Conservation (phyloP, 768 basidiomycete species). For the Filobasidium wieringae region DNA sequence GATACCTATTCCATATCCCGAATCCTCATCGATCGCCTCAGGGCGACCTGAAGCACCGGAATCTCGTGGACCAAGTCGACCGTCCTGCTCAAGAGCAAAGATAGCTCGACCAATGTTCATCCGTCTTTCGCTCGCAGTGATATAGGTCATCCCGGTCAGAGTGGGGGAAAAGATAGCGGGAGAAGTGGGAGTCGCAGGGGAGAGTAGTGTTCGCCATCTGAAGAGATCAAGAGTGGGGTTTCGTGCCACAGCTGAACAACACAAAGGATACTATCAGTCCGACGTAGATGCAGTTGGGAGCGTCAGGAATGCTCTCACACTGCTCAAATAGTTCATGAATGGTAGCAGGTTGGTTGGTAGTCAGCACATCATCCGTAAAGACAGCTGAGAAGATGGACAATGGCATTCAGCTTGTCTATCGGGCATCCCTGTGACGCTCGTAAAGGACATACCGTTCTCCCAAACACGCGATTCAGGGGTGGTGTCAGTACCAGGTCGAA, state of each 20-base stretch:
- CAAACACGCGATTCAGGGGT: too few species aligned
- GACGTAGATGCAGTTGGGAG: background rate
- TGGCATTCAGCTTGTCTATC: too few species aligned
- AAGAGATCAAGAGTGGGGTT: slow-evolving; percentile 28
- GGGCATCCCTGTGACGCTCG: too few species aligned
- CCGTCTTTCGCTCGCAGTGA: slow-evolving; percentile 20
- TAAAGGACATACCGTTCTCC: too few species aligned
- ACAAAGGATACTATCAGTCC: background rate
- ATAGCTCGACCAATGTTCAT: slow-evolving; percentile 29
- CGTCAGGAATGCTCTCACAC: slow-evolving; percentile 15
- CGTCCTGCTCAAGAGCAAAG: slow-evolving; percentile 28
- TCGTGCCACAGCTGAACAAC: slow-evolving; percentile 29
- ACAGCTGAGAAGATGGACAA: background rate
- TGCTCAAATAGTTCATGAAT: slow-evolving; percentile 33
- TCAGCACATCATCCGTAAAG: slow-evolving; percentile 17
- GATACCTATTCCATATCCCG: slow-evolving; percentile 33
- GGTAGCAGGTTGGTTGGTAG: slow-evolving; percentile 21
- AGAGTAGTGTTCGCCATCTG: slow-evolving; percentile 22
- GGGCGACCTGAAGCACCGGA: slow-evolving; percentile 21
- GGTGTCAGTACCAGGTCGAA: too few species aligned
- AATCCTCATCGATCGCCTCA: slow-evolving; percentile 20
- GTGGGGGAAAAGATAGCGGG: slow-evolving; percentile 22
- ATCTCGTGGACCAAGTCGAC: slow-evolving; percentile 25
- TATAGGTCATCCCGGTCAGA: slow-evolving; percentile 25
- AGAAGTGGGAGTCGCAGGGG: slow-evolving; percentile 15